phyloP scores from a whole-genome alignment of 495 filamentous ascomycete species.

The Pyrenopolyporus hunteri region DNA sequence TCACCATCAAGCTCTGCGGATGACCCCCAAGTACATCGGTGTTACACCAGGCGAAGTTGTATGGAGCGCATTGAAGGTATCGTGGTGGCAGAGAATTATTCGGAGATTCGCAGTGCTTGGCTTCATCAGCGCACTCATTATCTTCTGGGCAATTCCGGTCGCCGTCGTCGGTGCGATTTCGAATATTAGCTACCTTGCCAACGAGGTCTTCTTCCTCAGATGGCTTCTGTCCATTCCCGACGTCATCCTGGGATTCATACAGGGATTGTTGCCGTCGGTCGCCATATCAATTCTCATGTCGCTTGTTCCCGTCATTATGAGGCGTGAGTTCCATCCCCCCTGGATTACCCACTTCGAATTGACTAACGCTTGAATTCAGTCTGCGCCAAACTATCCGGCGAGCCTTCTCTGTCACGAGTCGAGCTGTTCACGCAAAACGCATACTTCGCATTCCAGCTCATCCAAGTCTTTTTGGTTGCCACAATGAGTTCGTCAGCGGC shows the following conservation, averaged over 20 bases:
- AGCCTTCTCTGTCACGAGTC: conserved; percentile 74
- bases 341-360: neutral
- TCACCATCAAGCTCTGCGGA: conserved; percentile 88
- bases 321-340: conserved; percentile 44
- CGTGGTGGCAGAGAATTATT: conserved; percentile 84
- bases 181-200: conserved; percentile 73
- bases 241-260: conserved; percentile 78
- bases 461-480: conserved; percentile 91
- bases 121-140: conserved; percentile 78
- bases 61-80: conserved; percentile 85
- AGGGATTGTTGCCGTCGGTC: conserved; percentile 81
- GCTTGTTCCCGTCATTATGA: conserved; percentile 83
- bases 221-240: conserved; percentile 78
- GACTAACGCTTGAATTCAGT: conserved; percentile 44
- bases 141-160: conserved; percentile 97
- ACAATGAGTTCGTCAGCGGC: conserved; percentile 80
- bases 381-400: conserved; percentile 78
- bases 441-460: conserved; percentile 93
- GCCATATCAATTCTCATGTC: conserved; percentile 87
- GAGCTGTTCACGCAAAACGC: conserved; percentile 89
- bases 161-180: conserved; percentile 85
- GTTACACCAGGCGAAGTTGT: conserved; percentile 84
- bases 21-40: conserved; percentile 90
- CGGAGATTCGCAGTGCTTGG: conserved; percentile 71
- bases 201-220: conserved; percentile 66